These are phyloP conservation scores for Fusarium sp. DNA, from an alignment of 2,329 filamentous ascomycete genomes.

Conservation along the genomic window DNA sequence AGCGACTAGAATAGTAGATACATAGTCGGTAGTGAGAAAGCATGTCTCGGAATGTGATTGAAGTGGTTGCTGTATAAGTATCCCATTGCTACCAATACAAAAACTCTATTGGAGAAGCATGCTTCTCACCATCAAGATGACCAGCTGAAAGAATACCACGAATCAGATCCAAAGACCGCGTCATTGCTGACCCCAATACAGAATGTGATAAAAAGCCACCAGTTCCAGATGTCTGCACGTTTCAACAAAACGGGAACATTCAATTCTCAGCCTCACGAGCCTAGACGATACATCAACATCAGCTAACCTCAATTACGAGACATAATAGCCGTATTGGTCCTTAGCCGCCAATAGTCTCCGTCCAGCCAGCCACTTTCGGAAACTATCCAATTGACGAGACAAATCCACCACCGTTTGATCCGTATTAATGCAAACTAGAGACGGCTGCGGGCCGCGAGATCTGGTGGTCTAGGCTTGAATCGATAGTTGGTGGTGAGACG, in stretches of 20 bases:
- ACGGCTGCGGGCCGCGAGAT: constrained; percentile 20
- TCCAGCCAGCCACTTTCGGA: not conserved
- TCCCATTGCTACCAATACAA: too few species aligned
- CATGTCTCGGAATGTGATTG: not conserved
- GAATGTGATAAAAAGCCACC: not conserved
- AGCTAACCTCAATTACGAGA: not conserved
- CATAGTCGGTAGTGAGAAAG: not conserved
- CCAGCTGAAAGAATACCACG: not conserved
- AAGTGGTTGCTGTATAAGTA: too few species aligned
- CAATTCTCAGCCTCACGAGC: not conserved
- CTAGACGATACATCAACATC: not conserved
- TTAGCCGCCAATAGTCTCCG: not conserved
- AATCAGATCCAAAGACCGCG: not conserved
- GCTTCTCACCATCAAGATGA: not conserved
- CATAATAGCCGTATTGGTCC: not conserved
- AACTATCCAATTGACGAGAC: not conserved
- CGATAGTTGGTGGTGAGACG: not conserved
- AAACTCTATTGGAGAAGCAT: too few species aligned
- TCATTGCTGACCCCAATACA: not conserved
- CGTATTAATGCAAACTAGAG: not conserved
- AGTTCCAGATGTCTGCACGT: not conserved
- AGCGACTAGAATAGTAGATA: not conserved
- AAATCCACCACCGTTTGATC: not conserved
- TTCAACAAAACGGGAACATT: not conserved
- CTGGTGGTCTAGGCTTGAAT: not conserved